A percentile compares a stretch with the other conserved stretches of the same genome.
phyloP scores from a whole-genome alignment of 768 basidiomycete genomes.

The Lyophyllum decastes region DNA sequence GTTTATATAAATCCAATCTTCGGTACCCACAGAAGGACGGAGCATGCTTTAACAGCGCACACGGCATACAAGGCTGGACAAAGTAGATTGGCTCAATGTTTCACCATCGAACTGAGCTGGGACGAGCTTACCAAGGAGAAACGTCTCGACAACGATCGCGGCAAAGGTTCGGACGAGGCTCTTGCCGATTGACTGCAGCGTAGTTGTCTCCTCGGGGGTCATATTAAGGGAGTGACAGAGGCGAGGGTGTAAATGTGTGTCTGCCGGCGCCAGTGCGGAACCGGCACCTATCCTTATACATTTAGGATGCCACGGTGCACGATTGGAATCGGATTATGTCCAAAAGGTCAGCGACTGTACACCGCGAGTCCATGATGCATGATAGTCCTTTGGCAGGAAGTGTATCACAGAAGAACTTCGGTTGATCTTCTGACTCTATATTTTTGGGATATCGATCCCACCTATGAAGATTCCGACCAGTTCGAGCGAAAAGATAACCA shows the following conservation, averaged over 20 bases:
- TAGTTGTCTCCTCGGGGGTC: slow-evolving; percentile 6
- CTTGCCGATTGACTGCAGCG: slow-evolving; percentile 2
- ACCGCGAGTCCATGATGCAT: not conserved
- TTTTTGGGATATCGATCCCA: not conserved
- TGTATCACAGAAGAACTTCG: not conserved
- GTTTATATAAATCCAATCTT: not conserved
- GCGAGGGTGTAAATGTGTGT: not conserved
- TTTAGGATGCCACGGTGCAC: not conserved
- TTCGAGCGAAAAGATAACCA: not conserved
- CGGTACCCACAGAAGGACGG: not conserved
- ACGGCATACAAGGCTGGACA: slow-evolving; percentile 2
- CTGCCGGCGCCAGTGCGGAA: not conserved
- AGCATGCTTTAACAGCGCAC: slow-evolving; percentile 5
- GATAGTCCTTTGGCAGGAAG: not conserved
- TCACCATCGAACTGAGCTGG: too few species aligned
- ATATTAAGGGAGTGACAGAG: not conserved
- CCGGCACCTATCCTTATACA: not conserved
- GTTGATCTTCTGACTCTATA: not conserved
- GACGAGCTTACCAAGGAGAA: slow-evolving; percentile 7
- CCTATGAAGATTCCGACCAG: not conserved
- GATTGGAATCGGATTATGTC: not conserved
- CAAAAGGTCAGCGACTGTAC: not conserved
- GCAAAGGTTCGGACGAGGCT: slow-evolving; percentile 8
- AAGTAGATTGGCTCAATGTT: not conserved
- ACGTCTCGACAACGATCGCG: slow-evolving; percentile 6